Evolutionary conservation across 352 stramenopile genomes (phyloP), one percentile per base, ranked within the genome.

Genomic region (Pythium rishiriense): DNA sequence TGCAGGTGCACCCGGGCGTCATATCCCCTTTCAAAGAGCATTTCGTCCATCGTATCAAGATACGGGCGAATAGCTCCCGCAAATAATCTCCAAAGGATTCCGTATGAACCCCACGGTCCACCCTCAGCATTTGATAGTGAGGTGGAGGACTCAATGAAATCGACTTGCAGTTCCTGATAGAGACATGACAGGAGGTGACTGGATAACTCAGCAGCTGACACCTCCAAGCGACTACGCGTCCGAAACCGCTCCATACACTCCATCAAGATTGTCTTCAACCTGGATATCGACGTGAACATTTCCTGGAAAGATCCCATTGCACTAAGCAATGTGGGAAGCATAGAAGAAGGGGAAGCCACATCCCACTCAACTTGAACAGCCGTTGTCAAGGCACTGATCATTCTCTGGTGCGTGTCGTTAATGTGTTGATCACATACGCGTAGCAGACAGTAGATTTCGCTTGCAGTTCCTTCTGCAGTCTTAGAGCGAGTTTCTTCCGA

Each of bases 21-120:
- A 52, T 82, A 70, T 0, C 76, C 65, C 51, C 64, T 66, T 37
- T 83, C 68, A 48, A 90, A 91, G 4, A 91, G 15, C 64, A 75
- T 74, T 17, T 55, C 52, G 24, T 88, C 78, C 6, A 91, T 53
- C 0, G 79, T 46, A 46, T 78, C 69, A 19, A 91, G 62, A 45
- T 90, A 88, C 15, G 80, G 83, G 39, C 24, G 63, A 41, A 91
- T 15, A 0, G 79, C 53, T 1, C 68, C 64, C 33, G 71, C 54
- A 60, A 90, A 88, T 15, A 91, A 26, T 25, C 78, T 58, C 1
- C 78, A 58, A 1, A 90, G 53, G 26, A 87, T 61, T 25, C 79
- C 66, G n/a, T 76, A 88, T 21, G 68, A 70, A 45, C 70, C 73
- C 64, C 76, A 76, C 8, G 22, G 42, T 21, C 22, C 22, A 33